Evolutionary conservation across 805 yeast species (phyloP).

Genomic region (Saturnispora hagleri): DNA sequence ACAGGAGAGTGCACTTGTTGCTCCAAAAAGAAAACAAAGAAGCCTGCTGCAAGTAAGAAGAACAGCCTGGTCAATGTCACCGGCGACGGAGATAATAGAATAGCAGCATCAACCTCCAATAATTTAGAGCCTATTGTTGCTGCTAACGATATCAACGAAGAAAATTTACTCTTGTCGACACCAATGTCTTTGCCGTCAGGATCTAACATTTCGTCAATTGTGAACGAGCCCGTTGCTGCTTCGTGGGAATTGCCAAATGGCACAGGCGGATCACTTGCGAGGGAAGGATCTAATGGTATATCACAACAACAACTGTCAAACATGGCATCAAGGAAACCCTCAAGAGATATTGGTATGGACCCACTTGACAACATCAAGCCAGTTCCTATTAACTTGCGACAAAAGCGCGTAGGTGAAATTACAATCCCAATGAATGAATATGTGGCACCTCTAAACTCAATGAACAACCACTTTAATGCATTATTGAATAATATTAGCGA

Average conservation of each 20-base stretch:
- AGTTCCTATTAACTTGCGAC: conserved; percentile 16
- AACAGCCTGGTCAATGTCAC: not conserved
- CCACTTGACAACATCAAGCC: conserved; percentile 14
- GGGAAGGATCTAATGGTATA: conserved; percentile 20
- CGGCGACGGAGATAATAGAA: not conserved
- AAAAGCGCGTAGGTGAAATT: conserved; percentile 26
- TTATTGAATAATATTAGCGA: conserved; percentile 19
- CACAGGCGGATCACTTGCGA: not conserved
- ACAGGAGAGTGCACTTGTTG: conserved; percentile 28
- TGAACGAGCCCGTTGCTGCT: not conserved
- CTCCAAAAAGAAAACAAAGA: conserved; percentile 18
- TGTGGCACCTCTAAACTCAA: conserved; percentile 29
- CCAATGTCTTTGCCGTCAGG: not conserved
- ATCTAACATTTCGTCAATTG: not conserved
- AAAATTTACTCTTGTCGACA: not conserved
- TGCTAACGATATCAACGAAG: not conserved
- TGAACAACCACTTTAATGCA: conserved; percentile 27
- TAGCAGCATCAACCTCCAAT: not conserved
- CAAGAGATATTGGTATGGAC: conserved; percentile 26
- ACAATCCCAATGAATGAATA: conserved; percentile 28
- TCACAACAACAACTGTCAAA: conserved; percentile 13
- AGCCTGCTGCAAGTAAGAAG: conserved; percentile 13
- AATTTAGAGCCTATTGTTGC: not conserved
- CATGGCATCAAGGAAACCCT: conserved; percentile 15
- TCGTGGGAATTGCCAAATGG: not conserved